Conservation (phyloP, 495 filamentous ascomycete genomes). For the Geopyxis carbonaria region DNA sequence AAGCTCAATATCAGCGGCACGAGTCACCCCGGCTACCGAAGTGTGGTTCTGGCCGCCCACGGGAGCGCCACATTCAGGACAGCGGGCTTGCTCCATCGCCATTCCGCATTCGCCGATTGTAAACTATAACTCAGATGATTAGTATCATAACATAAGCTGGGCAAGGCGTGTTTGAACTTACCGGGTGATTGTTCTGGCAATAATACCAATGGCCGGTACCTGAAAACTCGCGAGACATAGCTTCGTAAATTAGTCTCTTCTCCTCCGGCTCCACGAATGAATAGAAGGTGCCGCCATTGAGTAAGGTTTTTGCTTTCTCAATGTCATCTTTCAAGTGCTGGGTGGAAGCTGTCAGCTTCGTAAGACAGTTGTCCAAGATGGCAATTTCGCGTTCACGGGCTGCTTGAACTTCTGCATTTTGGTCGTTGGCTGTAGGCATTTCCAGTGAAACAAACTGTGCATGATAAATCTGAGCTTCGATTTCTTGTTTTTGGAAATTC, state of each 20-base stretch:
- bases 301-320: constrained; percentile 25
- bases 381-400: not conserved
- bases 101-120: constrained; percentile 58
- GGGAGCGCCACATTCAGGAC: constrained; percentile 45
- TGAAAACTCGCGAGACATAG: constrained; percentile 35
- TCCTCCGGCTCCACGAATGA: constrained; percentile 26
- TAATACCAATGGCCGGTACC: constrained; percentile 53
- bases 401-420: constrained; percentile 5
- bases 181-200: constrained; percentile 47
- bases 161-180: constrained; percentile 4
- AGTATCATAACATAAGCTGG: constrained; percentile 4
- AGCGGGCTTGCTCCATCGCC: constrained; percentile 44
- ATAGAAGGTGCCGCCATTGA: constrained; percentile 26
- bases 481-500: constrained; percentile 11
- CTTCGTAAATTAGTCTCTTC: constrained; percentile 29
- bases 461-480: constrained; percentile 25
- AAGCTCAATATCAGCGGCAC: constrained; percentile 35
- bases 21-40: constrained; percentile 34
- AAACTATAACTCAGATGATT: constrained; percentile 29
- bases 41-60: constrained; percentile 45
- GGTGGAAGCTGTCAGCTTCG: constrained; percentile 12
- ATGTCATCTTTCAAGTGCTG: constrained; percentile 24
- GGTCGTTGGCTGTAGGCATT: constrained; percentile 7
- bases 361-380: constrained; percentile 1
- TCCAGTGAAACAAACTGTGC: constrained; percentile 27